Evolutionary conservation across 2,329 filamentous ascomycete species (phyloP).

Genomic region (Penicillium concentricum): DNA sequence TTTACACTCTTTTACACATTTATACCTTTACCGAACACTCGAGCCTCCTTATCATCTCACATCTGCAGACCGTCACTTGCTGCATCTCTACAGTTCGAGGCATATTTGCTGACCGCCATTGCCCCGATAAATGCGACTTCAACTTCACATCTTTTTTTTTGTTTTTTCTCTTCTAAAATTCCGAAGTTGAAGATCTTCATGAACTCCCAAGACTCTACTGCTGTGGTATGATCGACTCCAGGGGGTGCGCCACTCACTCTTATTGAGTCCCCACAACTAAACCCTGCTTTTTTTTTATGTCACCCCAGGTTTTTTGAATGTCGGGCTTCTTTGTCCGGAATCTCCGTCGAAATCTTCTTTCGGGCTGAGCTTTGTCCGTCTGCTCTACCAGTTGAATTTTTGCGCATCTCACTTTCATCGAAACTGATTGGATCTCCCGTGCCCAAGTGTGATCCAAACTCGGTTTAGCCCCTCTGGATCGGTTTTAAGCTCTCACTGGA

Average conservation of each 20-base stretch:
- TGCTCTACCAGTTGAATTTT: neutral
- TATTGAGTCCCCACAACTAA: neutral
- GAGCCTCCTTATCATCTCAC: neutral
- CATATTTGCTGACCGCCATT: conserved; percentile 3
- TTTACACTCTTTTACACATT: no score
- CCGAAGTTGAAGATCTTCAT: no score
- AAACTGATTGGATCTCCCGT: neutral
- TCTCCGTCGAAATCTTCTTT: neutral
- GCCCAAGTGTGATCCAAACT: neutral
- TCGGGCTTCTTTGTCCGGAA: neutral
- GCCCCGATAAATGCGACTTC: neutral
- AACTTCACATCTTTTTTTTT: neutral
- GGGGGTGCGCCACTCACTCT: conserved; percentile 2
- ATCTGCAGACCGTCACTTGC: neutral
- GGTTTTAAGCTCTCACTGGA: neutral
- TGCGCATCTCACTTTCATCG: neutral
- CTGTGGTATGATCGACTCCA: conserved; percentile 4
- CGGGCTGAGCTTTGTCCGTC: neutral
- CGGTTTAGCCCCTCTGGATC: conserved; percentile 1
- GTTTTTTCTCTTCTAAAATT: no score
- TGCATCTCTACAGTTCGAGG: neutral
- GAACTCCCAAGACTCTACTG: neutral
- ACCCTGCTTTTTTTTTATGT: neutral
- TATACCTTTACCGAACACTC: neutral
- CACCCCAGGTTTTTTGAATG: neutral